Conservation (phyloP, 495 filamentous ascomycete species). For the Ascodesmis nigricans region DNA sequence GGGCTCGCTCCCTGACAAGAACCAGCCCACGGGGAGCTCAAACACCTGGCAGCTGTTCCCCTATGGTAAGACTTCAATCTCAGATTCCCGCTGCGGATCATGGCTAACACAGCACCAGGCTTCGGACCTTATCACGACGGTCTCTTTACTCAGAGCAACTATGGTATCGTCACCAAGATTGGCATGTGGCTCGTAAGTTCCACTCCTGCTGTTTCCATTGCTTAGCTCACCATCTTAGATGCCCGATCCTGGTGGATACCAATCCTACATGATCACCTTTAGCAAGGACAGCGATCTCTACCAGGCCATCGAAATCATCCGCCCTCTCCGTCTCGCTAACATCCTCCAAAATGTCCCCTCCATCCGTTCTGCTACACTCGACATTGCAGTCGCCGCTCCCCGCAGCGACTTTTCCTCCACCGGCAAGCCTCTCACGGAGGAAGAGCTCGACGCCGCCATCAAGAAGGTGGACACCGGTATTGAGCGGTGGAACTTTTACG, state of each 20-base stretch:
- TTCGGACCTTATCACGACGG: conserved; percentile 36
- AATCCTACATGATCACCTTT: conserved; percentile 33
- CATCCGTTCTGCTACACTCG: conserved; percentile 28
- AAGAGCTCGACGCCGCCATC: conserved; percentile 22
- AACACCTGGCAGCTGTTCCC: conserved; percentile 31
- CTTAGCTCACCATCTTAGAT: conserved; percentile 22
- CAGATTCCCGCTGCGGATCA: neutral
- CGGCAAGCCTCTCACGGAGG: conserved; percentile 24
- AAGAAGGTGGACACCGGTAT: conserved; percentile 24
- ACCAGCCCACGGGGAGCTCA: conserved; percentile 14
- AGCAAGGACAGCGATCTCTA: conserved; percentile 30
- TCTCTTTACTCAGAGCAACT: conserved; percentile 35
- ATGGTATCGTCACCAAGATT: conserved; percentile 39
- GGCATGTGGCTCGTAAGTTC: conserved; percentile 26
- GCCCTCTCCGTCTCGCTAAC: conserved; percentile 24
- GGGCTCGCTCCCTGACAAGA: conserved; percentile 29
- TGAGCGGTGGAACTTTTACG: conserved; percentile 34
- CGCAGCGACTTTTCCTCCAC: conserved; percentile 22
- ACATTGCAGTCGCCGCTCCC: conserved; percentile 25
- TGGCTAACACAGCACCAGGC: conserved; percentile 5
- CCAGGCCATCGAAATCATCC: conserved; percentile 30
- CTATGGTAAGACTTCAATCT: conserved; percentile 21
- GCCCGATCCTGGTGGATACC: conserved; percentile 30
- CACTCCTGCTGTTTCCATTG: neutral
- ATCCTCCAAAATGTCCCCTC: conserved; percentile 33